Conservation (phyloP, 2,329 filamentous ascomycete species). For the Colletotrichum agaves region DNA sequence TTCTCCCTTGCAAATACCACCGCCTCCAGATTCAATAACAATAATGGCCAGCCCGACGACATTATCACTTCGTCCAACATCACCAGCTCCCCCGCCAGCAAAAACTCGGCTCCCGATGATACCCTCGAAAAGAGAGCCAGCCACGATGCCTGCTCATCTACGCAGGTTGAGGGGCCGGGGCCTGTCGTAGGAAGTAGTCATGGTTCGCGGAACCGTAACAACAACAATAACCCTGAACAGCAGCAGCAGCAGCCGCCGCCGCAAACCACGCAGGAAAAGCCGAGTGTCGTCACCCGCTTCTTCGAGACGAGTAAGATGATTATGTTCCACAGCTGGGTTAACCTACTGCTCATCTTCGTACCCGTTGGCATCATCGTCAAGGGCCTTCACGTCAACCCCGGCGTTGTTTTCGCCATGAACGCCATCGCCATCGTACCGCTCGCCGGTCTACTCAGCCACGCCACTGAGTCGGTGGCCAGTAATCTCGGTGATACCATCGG, state of each 20-base stretch:
- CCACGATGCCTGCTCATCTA: conserved; percentile 46
- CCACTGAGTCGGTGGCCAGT: conserved; percentile 79
- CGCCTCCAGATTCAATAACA: conserved; percentile 25
- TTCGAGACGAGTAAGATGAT: conserved; percentile 52
- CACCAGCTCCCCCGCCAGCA: conserved; percentile 41
- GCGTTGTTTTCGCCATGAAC: conserved; percentile 78
- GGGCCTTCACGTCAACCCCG: conserved; percentile 60
- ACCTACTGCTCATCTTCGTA: conserved; percentile 80
- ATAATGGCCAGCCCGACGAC: conserved; percentile 29
- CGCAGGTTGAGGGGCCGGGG: conserved; percentile 66
- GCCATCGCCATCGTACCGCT: conserved; percentile 80
- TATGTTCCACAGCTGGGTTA: conserved; percentile 81
- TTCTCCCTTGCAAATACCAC: conserved; percentile 34
- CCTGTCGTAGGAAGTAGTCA: conserved; percentile 60
- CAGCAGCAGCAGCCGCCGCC: conserved; percentile 9
- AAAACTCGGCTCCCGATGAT: conserved; percentile 38
- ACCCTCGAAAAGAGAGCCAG: conserved; percentile 5
- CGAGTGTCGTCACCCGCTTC: conserved; percentile 30
- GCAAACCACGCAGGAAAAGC: conserved; percentile 5
- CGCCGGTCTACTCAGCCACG: conserved; percentile 76
- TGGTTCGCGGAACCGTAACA: conserved; percentile 20
- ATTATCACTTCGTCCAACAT: conserved; percentile 38
- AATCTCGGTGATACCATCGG: conserved; percentile 79
- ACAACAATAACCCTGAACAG: conserved; percentile 32
- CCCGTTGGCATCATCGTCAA: conserved; percentile 78